Percentiles rank a stretch among this genome's conserved stretches.
phyloP scores from a whole-genome alignment of 2,329 filamentous ascomycete species.

The Sordariomycetes sp. region DNA sequence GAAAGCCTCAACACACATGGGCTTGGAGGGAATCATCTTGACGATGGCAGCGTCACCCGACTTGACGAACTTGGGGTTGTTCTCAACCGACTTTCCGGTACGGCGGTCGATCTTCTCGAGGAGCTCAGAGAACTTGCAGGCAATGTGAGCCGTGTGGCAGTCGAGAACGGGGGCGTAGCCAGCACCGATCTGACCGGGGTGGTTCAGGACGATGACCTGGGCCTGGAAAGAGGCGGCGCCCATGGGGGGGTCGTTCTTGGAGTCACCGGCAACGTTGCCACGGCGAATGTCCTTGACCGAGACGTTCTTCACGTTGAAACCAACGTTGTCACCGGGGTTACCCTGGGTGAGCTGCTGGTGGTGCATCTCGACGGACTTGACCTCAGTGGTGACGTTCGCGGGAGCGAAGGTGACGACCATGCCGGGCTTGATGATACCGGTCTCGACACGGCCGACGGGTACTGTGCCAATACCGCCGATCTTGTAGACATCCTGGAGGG shows the following conservation, averaged over 20 bases:
- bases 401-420: slow-evolving; percentile 98
- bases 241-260: slow-evolving; percentile 96
- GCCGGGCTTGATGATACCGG: slow-evolving; percentile 83
- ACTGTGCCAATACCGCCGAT: slow-evolving; percentile 99
- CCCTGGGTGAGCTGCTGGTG: slow-evolving; percentile 97
- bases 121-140: slow-evolving; percentile 99
- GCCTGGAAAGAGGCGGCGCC: slow-evolving; percentile 93
- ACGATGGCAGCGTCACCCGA: slow-evolving; percentile 99
- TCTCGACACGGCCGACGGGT: slow-evolving; percentile 99
- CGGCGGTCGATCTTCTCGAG: slow-evolving; percentile 99
- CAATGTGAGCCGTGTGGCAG: slow-evolving; percentile 99
- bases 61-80: slow-evolving; percentile 99
- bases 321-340: slow-evolving; percentile 98
- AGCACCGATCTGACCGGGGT: slow-evolving; percentile 98
- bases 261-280: slow-evolving; percentile 99
- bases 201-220: slow-evolving; percentile 99
- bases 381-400: slow-evolving; percentile 98
- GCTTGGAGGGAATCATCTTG: slow-evolving; percentile 99
- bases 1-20: slow-evolving; percentile 99
- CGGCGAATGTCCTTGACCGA: slow-evolving; percentile 99
- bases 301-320: slow-evolving; percentile 99
- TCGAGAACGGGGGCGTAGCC: slow-evolving; percentile 98
- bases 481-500: slow-evolving; percentile 99
- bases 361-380: slow-evolving; percentile 99
- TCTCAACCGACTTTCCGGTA: slow-evolving; percentile 95